A percentile compares a stretch with the other conserved stretches of the same genome.
phyloP scores from a whole-genome alignment of 1,284 basidiomycete genomes.

The Papiliotrema nemorosa region DNA sequence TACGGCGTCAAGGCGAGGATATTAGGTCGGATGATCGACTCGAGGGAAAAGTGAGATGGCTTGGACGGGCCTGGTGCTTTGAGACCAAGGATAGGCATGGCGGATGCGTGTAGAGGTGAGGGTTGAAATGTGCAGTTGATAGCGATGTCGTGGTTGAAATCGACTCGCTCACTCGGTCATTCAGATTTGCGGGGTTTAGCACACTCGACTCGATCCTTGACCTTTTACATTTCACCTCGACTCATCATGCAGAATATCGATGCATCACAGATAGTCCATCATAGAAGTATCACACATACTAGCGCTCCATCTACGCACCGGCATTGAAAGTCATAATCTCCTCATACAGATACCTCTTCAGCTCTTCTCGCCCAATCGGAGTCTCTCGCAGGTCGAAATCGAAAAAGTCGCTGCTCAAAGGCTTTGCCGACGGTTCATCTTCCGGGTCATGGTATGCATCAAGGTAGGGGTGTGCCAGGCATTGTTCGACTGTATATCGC shows the following conservation, averaged over 20 bases:
- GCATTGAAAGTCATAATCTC: conserved; percentile 70
- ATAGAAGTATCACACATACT: too few relatives aligned
- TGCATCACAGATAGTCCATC: too few relatives aligned
- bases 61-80: conserved; percentile 51
- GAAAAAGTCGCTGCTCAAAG: conserved; percentile 86
- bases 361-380: conserved; percentile 78
- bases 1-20: conserved; percentile 91
- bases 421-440: conserved; percentile 86
- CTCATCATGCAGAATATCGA: background rate
- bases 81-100: conserved; percentile 50
- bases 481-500: conserved; percentile 82
- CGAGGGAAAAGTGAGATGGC: conserved; percentile 76
- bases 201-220: too few relatives aligned
- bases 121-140: too few relatives aligned
- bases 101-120: background rate
- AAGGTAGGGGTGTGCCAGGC: conserved; percentile 85
- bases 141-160: too few relatives aligned
- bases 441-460: conserved; percentile 86
- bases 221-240: background rate
- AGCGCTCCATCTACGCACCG: background rate
- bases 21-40: conserved; percentile 83
- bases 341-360: conserved; percentile 59
- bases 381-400: conserved; percentile 94
- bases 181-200: too few relatives aligned
- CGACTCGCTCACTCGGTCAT: too few relatives aligned